Percentiles rank a stretch among this genome's conserved stretches.
These are phyloP conservation scores for Pterocarpus macrocarpus DNA, from an alignment of 306 rosid genomes.

Conservation along the genomic window DNA sequence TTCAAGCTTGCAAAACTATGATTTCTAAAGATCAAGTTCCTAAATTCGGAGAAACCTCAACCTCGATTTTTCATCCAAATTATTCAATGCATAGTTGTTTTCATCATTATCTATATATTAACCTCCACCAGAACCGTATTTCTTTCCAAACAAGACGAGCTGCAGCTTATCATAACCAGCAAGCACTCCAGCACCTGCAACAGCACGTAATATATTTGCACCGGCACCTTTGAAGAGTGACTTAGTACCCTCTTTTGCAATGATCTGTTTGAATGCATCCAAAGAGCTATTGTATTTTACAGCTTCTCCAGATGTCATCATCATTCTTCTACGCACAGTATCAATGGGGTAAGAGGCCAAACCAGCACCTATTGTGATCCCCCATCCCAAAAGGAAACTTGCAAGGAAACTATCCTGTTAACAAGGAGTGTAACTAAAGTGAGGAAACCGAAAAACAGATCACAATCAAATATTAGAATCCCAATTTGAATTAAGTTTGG, in stretches of 20 bases:
- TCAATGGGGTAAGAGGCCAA: slow-evolving; percentile 89
- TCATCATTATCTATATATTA: slow-evolving; percentile 54
- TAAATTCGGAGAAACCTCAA: slow-evolving; percentile 40
- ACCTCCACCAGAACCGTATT: slow-evolving; percentile 94
- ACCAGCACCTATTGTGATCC: slow-evolving; percentile 87
- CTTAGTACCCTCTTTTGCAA: slow-evolving; percentile 80
- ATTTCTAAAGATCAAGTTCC: slow-evolving; percentile 40
- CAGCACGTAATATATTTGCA: slow-evolving; percentile 88
- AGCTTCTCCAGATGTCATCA: slow-evolving; percentile 99
- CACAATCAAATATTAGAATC: not conserved
- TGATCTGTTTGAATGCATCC: slow-evolving; percentile 74
- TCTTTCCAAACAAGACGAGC: slow-evolving; percentile 82
- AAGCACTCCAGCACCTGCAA: slow-evolving; percentile 95
- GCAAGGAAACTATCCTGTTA: slow-evolving; percentile 91
- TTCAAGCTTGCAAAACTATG: slow-evolving; percentile 42
- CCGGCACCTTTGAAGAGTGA: slow-evolving; percentile 97
- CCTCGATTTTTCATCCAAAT: slow-evolving; percentile 41
- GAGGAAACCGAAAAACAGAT: slow-evolving; percentile 32
- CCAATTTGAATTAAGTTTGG: not conserved
- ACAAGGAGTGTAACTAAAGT: slow-evolving; percentile 34
- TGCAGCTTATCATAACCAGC: slow-evolving; percentile 95
- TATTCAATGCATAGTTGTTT: slow-evolving; percentile 50
- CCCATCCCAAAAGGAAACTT: slow-evolving; percentile 92
- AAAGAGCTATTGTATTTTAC: slow-evolving; percentile 84
- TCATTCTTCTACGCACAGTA: slow-evolving; percentile 93